A percentile compares a stretch with the other conserved stretches of the same genome.
Evolutionary conservation across 2,329 filamentous ascomycete species (phyloP).

Genomic region (Fusarium sororula): DNA sequence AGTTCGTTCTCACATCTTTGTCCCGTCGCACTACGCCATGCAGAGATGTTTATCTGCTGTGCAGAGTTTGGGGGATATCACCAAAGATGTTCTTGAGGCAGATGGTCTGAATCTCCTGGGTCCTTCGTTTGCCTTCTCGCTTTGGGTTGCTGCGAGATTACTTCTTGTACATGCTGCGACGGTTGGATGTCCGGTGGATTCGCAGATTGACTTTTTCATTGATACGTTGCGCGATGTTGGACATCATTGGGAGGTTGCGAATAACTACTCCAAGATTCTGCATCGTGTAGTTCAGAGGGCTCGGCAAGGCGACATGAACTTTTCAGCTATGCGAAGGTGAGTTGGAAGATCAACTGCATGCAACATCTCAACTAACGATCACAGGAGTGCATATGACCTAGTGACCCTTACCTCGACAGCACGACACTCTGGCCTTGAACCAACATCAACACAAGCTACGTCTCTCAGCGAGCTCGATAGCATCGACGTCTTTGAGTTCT

Average conservation of each 20-base stretch:
- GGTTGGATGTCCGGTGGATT: conserved; percentile 48
- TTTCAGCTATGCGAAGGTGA: conserved; percentile 53
- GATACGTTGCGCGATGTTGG: conserved; percentile 54
- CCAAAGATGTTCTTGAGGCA: conserved; percentile 54
- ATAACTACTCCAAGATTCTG: conserved; percentile 53
- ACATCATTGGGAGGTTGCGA: conserved; percentile 56
- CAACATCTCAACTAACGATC: background rate
- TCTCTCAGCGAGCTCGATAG: conserved; percentile 54
- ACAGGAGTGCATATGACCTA: conserved; percentile 53
- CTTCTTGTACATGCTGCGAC: conserved; percentile 54
- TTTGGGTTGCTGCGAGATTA: conserved; percentile 55
- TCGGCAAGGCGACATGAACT: conserved; percentile 49
- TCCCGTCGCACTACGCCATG: conserved; percentile 56
- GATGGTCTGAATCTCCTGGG: conserved; percentile 54
- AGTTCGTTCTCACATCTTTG: conserved; percentile 52
- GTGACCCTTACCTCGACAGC: conserved; percentile 49
- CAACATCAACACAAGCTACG: conserved; percentile 50
- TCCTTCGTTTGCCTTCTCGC: conserved; percentile 55
- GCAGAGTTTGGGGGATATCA: conserved; percentile 55
- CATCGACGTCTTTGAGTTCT: conserved; percentile 57
- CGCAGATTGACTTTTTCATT: conserved; percentile 55
- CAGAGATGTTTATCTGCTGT: conserved; percentile 56
- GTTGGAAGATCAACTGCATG: background rate
- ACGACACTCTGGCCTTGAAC: conserved; percentile 50
- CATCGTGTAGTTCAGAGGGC: conserved; percentile 50